Evolutionary conservation across 495 filamentous ascomycete species (phyloP), one percentile per base, ranked within the genome.

Genomic region (Xeromyces bisporus): DNA sequence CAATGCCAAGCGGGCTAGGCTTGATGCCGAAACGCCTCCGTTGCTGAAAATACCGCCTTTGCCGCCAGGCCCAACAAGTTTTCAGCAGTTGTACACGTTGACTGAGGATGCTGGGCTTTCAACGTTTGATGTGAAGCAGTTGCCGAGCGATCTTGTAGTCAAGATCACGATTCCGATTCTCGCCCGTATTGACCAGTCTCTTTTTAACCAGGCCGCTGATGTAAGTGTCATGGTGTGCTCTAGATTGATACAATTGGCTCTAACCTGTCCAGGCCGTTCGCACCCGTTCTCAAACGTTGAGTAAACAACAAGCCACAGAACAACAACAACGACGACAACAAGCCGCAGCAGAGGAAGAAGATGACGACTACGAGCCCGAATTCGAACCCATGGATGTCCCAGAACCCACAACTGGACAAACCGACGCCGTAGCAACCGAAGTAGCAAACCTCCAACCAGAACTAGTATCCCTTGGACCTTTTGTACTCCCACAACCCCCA

Each of bases 311-410:
- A 56, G 53, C 38, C 50, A 9, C 4, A 21, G 20, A 4, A 9
- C 20, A 21, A 43, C 33, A 50, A 42, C 34, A 61, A 49, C 39
- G 55, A 53, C 41, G 56, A 50, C 36, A 47, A 47, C 47, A 57
- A 25, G 54, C 58, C 29, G 43, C 63, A 6, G 54, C 49, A 0
- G 75, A 73, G n/a, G 80, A 87, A 5, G 84, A 92, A 11, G 84
- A 92, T 9, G 85, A 86, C 31, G 77, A 85, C 34, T 91, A 92
- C 42, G 83, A 91, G 38, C 83, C 83, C 0, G 77, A 89, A 52
- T 86, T 79, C 42, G 67, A 77, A 33, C 69, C 69, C 0, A 62
- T 67, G 28, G 80, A 85, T 45, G 72, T 79, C 38, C 63, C 71
- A 2, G 80, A 82, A 27, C 75, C 82, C 41, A 70, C 74, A 6